Conservation (phyloP, 73 alveolate species). For the Paramecium tetraurelia region DNA sequence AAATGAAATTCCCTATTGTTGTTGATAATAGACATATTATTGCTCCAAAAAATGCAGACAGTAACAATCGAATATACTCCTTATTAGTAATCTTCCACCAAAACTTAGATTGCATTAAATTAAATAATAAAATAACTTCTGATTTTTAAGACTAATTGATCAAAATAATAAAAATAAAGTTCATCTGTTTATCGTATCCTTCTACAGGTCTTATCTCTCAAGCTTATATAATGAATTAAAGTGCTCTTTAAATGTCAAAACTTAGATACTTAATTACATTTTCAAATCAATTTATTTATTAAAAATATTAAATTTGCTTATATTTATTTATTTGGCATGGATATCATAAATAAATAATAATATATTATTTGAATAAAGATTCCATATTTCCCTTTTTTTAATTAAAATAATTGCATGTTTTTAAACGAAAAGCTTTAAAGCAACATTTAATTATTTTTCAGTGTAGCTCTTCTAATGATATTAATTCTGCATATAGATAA, state of each 20-base stretch:
- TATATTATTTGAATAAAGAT: not conserved
- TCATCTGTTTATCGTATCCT: too few relatives aligned
- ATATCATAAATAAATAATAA: not conserved
- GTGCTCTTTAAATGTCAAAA: not conserved
- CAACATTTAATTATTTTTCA: not conserved
- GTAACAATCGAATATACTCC: not conserved
- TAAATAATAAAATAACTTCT: not conserved
- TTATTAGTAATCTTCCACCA: not conserved
- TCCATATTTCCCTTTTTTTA: not conserved
- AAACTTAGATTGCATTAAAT: not conserved
- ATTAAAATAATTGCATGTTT: not conserved
- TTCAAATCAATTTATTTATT: not conserved
- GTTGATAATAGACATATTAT: not conserved
- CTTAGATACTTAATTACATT: too few relatives aligned
- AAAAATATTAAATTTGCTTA: not conserved
- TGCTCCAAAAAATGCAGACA: not conserved
- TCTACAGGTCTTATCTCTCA: not conserved
- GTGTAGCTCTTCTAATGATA: not conserved
- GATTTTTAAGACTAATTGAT: not conserved
- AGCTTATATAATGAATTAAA: not conserved
- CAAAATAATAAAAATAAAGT: too few relatives aligned
- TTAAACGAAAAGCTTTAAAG: not conserved
- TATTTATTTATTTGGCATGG: not conserved
- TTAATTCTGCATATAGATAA: not conserved
- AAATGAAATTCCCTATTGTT: not conserved